Base-by-base conservation (phyloP, 2,329 filamentous ascomycete species). In the Epichloe sylvatica region DNA sequence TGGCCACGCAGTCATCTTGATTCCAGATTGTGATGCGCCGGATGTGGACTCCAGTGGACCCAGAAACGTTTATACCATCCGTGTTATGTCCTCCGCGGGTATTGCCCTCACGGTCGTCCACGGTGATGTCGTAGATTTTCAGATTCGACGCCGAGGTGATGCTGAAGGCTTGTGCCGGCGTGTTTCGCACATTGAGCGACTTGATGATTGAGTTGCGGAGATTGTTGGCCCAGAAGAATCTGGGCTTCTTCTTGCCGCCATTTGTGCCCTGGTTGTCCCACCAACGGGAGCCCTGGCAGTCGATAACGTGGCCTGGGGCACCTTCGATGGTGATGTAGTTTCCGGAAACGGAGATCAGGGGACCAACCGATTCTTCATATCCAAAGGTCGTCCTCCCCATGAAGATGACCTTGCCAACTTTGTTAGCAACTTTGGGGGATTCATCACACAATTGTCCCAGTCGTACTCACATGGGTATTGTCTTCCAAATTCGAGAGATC, bases 241-340 rank as follows among this genome's bases (percentile, higher is more conserved):
- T 77, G 54, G 80, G 80, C 72, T 84, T 83, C 23, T 63, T 76
- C 64, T 73, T 73, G 60, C 79, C 79, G 30, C 78, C 76, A 58
- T 78, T 80, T 12, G 2, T 6, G 33, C 80, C 80, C 63, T 79
- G 56, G 47, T 71, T 69, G 56, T 84, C 80, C 81, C 80, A 84
- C 73, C 75, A 83, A 33, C 66, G 61, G n/a, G n/a, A n/a, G n/a
- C n/a, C n/a, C n/a, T n/a, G n/a, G 49, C 77, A 76, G 56, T 84
- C 69, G 46, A 84, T 71, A 17, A 52, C 69, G 69, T 56, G 53
- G 7, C 54, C 42, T 3, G 43, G 17, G 9, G 42, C 19, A 13
- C 49, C 49, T 2, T 37, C 9, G 3, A 50, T 9, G 3, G 9
- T 2, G 19, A 50, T 37, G 37, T 13, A 21, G 5, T 25, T 50